Evolutionary conservation across 164 flowering plant genomes (phyloP).

Genomic region (Magnolia changhungtana): DNA sequence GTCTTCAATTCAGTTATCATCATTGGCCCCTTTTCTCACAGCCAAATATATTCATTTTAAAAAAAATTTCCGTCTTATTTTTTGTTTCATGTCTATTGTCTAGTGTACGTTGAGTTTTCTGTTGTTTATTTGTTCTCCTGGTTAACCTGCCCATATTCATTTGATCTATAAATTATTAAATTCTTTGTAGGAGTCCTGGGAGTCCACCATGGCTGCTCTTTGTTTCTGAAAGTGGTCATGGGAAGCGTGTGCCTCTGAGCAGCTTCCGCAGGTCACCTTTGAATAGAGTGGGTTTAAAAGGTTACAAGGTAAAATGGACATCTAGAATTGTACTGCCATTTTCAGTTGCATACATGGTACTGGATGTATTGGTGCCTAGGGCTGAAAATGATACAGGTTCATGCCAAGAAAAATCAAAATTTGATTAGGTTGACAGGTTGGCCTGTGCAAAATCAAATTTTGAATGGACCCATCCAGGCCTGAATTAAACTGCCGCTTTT

Average conservation of each 20-base stretch:
- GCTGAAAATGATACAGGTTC: neutral
- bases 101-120: neutral
- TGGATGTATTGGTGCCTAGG: neutral
- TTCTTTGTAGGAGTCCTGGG: conserved; percentile 31
- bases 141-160: neutral
- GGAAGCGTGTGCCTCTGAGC: conserved; percentile 91
- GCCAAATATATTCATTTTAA: too few species aligned
- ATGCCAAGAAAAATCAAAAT: too few species aligned
- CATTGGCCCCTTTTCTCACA: too few species aligned
- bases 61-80: too few species aligned
- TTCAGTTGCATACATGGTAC: neutral
- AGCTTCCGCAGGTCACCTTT: conserved; percentile 59
- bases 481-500: neutral
- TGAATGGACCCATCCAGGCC: neutral
- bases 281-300: conserved; percentile 79
- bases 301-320: conserved; percentile 66
- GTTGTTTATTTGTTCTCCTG: neutral
- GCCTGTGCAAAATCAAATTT: neutral
- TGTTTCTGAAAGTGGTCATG: conserved; percentile 80
- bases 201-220: conserved; percentile 86
- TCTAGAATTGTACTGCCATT: neutral
- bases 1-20: too few species aligned
- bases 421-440: neutral
- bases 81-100: neutral
- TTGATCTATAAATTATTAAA: neutral